These are phyloP conservation scores for Carnegiea gigantea DNA, from an alignment of 179 eudicot genomes.

Conservation along the genomic window DNA sequence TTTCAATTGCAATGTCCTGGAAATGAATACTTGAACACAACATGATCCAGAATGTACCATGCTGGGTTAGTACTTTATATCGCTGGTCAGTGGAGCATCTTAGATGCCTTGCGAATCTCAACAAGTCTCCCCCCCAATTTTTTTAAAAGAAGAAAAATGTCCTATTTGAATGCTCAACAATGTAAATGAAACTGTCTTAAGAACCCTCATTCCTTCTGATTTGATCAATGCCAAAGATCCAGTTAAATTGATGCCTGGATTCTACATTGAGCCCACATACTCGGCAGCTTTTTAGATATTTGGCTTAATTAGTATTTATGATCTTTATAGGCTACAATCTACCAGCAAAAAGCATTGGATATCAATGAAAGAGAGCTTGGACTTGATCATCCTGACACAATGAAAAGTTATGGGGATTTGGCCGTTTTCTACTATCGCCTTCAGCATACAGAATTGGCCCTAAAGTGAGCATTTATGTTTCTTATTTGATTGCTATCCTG, in stretches of 20 bases:
- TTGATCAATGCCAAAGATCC: background rate
- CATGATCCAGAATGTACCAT: too few species aligned
- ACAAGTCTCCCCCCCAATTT: background rate
- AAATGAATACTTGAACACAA: too few species aligned
- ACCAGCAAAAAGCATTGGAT: slow-evolving; percentile 89
- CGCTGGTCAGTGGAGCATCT: background rate
- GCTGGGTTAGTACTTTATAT: background rate
- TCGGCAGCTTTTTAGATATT: background rate
- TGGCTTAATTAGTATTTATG: background rate
- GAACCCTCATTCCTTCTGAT: background rate
- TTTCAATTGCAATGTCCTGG: background rate
- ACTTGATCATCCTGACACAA: slow-evolving; percentile 87
- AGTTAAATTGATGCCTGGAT: background rate
- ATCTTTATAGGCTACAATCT: slow-evolving; percentile 62
- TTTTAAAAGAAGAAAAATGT: too few species aligned
- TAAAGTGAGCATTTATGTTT: slow-evolving; percentile 48
- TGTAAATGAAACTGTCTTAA: too few species aligned
- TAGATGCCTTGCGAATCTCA: too few species aligned
- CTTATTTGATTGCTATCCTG: background rate
- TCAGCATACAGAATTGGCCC: slow-evolving; percentile 80
- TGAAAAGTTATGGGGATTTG: slow-evolving; percentile 87
- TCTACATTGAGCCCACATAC: background rate
- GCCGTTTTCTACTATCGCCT: slow-evolving; percentile 86
- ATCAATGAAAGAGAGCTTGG: slow-evolving; percentile 92
- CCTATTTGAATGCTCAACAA: too few species aligned